Conservation (phyloP, 1,139 yeast species). For the Nakaseomyces delphensis region DNA sequence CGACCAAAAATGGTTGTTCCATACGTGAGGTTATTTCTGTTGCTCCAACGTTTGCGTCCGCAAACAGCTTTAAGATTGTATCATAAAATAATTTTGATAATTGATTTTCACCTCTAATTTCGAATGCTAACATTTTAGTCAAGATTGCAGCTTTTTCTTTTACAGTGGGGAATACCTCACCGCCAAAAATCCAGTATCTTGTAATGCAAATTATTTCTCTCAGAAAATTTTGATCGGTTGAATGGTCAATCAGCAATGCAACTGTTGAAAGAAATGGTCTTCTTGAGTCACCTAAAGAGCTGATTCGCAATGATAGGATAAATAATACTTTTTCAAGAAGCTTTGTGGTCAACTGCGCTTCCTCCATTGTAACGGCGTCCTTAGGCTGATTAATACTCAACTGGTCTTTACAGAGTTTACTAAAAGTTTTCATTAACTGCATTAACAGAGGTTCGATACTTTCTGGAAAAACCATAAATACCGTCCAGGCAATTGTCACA, state of each 20-base stretch:
- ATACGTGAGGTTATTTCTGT: slow-evolving; percentile 89
- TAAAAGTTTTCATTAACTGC: slow-evolving; percentile 73
- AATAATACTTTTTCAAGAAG: slow-evolving; percentile 68
- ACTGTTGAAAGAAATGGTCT: slow-evolving; percentile 76
- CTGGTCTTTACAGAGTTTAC: slow-evolving; percentile 83
- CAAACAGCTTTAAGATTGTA: slow-evolving; percentile 81
- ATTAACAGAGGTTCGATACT: slow-evolving; percentile 68
- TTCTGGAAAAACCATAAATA: slow-evolving; percentile 66
- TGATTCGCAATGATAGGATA: slow-evolving; percentile 71
- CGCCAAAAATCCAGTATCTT: slow-evolving; percentile 81
- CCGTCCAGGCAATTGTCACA: slow-evolving; percentile 75
- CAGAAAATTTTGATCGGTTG: slow-evolving; percentile 67
- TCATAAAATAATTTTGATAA: slow-evolving; percentile 76
- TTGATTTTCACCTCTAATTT: slow-evolving; percentile 73
- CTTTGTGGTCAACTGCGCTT: slow-evolving; percentile 70
- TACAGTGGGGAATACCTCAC: slow-evolving; percentile 85
- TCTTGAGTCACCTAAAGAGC: slow-evolving; percentile 84
- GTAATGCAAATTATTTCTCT: slow-evolving; percentile 72
- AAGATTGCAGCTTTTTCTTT: slow-evolving; percentile 94
- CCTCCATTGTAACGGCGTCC: slow-evolving; percentile 37
- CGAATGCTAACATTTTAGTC: slow-evolving; percentile 90
- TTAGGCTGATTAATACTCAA: slow-evolving; percentile 52
- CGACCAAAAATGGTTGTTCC: slow-evolving; percentile 95
- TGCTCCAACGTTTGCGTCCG: slow-evolving; percentile 66
- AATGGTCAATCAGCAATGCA: slow-evolving; percentile 85